Percentiles rank a stretch among this genome's conserved stretches.
Evolutionary conservation across 2,329 filamentous ascomycete genomes (phyloP).

Genomic region (Ophiostoma sp.): DNA sequence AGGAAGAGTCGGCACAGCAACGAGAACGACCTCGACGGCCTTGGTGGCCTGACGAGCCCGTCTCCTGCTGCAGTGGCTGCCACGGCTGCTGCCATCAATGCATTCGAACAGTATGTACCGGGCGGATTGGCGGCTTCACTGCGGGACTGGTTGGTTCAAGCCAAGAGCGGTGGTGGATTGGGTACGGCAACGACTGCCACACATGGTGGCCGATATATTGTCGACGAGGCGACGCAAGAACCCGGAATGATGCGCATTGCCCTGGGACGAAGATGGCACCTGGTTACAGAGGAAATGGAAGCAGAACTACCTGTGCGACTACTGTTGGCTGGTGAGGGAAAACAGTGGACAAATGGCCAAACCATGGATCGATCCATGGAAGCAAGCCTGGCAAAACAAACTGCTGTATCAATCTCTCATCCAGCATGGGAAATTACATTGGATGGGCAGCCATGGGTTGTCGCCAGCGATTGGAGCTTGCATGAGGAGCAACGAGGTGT

Average conservation of each 20-base stretch:
- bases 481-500: neutral
- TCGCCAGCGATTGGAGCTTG: constrained; percentile 32
- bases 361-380: too few species aligned
- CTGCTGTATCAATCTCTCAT: constrained; percentile 35
- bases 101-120: constrained; percentile 36
- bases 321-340: constrained; percentile 32
- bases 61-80: neutral
- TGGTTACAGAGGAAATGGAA: neutral
- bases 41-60: neutral
- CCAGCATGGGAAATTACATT: constrained; percentile 32
- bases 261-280: neutral
- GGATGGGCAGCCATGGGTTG: constrained; percentile 30
- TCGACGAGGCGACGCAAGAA: constrained; percentile 7
- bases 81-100: neutral
- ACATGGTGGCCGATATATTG: neutral
- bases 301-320: constrained; percentile 6
- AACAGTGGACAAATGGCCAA: constrained; percentile 22
- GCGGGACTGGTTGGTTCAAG: constrained; percentile 48
- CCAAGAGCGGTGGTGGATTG: constrained; percentile 38
- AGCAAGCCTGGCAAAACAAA: constrained; percentile 26
- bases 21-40: neutral
- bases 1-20: neutral
- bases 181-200: neutral
- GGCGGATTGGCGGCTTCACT: constrained; percentile 46
- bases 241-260: constrained; percentile 40